A percentile compares a stretch with the other conserved stretches of the same genome.
phyloP scores from a whole-genome alignment of 371 early-diverging fungal genomes.

The Furculomyces boomerangus region DNA sequence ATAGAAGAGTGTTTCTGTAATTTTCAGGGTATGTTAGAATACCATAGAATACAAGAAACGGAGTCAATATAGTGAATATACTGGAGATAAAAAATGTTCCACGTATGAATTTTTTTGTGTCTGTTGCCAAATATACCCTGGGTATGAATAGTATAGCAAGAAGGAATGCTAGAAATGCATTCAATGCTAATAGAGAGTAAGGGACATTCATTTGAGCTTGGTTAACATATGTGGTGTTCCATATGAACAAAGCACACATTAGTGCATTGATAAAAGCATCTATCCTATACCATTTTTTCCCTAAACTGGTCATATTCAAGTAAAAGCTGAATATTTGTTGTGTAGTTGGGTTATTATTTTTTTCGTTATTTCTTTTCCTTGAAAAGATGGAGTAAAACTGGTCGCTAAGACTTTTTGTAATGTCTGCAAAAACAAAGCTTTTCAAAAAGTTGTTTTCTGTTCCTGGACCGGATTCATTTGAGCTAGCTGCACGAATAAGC shows the following conservation, averaged over 20 bases:
- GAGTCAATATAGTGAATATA: conserved; percentile 30
- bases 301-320: conserved; percentile 25
- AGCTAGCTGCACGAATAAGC: too few relatives aligned
- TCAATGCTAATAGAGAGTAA: conserved; percentile 13
- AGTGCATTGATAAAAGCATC: conserved; percentile 29
- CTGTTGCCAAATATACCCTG: conserved; percentile 25
- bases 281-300: conserved; percentile 38
- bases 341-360: conserved; percentile 4
- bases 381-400: too few relatives aligned
- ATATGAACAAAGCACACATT: conserved; percentile 29
- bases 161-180: conserved; percentile 20
- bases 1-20: conserved; percentile 27
- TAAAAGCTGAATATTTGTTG: conserved; percentile 13
- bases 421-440: too few relatives aligned
- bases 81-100: conserved; percentile 27
- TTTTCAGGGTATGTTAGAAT: conserved; percentile 11
- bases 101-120: conserved; percentile 16
- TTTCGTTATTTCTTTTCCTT: too few relatives aligned
- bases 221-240: conserved; percentile 20
- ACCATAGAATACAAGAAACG: conserved; percentile 20
- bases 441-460: too few relatives aligned
- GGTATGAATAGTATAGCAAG: conserved; percentile 31
- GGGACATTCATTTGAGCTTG: conserved; percentile 10
- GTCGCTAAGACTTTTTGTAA: too few relatives aligned
- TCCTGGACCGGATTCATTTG: too few relatives aligned